These are phyloP conservation scores for Termitomyces sp. DNA, from an alignment of 1,284 basidiomycete genomes.

Conservation along the genomic window DNA sequence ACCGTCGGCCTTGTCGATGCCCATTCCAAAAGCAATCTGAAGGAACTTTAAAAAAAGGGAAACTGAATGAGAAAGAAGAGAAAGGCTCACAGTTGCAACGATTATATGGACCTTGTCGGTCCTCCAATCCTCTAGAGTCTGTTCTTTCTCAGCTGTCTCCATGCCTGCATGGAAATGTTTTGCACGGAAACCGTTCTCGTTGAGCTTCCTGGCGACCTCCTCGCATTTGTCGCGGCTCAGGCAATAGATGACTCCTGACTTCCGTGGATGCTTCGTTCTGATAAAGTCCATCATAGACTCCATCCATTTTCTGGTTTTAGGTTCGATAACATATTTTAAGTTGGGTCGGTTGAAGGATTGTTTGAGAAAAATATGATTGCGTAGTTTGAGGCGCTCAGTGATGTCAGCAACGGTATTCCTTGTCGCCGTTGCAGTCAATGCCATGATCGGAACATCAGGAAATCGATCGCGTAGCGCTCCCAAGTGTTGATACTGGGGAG, in stretches of 20 bases:
- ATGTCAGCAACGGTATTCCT: conserved; percentile 77
- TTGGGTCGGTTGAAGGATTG: conserved; percentile 95
- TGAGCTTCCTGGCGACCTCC: conserved; percentile 58
- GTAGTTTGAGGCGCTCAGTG: conserved; percentile 63
- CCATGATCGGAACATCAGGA: conserved; percentile 87
- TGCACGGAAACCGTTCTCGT: conserved; percentile 53
- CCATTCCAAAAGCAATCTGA: conserved; percentile 94
- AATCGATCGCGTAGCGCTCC: conserved; percentile 68
- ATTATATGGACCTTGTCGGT: conserved; percentile 73
- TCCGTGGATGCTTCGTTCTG: conserved; percentile 46
- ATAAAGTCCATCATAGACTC: conserved; percentile 76
- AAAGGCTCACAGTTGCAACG: conserved; percentile 72
- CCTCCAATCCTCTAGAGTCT: conserved; percentile 75
- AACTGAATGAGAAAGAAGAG: neutral
- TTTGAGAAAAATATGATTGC: conserved; percentile 52
- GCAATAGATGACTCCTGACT: conserved; percentile 90
- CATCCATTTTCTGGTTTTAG: conserved; percentile 54
- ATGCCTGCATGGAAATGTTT: conserved; percentile 88
- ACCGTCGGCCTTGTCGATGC: conserved; percentile 82
- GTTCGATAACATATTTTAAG: conserved; percentile 75
- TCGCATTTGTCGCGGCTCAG: conserved; percentile 73
- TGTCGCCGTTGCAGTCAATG: conserved; percentile 92
- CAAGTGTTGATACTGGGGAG: conserved; percentile 60
- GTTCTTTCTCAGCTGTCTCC: conserved; percentile 57
- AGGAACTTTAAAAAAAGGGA: neutral